Conservation (phyloP, 352 stramenopile genomes). For the Phytophthora sp. region DNA sequence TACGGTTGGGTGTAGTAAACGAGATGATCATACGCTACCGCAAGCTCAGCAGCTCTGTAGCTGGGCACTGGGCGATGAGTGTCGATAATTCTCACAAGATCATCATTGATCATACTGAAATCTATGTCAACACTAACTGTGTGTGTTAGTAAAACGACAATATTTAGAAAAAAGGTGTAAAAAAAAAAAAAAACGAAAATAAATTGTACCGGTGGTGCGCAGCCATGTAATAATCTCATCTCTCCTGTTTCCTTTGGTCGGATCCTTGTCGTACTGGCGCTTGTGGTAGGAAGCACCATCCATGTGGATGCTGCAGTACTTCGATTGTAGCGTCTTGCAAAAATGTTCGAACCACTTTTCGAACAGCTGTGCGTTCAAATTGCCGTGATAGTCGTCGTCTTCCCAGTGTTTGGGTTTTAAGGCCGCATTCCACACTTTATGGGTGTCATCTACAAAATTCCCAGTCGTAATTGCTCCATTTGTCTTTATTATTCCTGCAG, state of each 20-base stretch:
- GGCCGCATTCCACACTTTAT: not conserved
- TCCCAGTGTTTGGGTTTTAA: no score
- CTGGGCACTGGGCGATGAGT: not conserved
- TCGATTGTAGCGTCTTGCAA: no score
- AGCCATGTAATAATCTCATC: not conserved
- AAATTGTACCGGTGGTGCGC: not conserved
- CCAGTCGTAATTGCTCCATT: not conserved
- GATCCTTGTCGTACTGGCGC: not conserved
- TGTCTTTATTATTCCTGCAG: not conserved
- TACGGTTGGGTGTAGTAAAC: not conserved
- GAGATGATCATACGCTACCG: not conserved
- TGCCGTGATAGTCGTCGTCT: no score
- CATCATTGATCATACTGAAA: not conserved
- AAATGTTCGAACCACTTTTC: no score
- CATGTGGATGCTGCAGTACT: slow-evolving; percentile 3
- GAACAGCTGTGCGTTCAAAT: no score
- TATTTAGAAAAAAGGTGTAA: no score
- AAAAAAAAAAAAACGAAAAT: not conserved
- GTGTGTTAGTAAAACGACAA: no score
- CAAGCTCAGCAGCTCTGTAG: not conserved
- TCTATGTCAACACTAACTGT: not conserved
- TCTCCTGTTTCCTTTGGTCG: not conserved
- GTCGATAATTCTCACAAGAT: not conserved
- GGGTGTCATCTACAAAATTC: not conserved
- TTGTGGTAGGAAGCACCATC: slow-evolving; percentile 5